phyloP scores from a whole-genome alignment of 2,329 filamentous ascomycete species.

The Diplodia intermedia region DNA sequence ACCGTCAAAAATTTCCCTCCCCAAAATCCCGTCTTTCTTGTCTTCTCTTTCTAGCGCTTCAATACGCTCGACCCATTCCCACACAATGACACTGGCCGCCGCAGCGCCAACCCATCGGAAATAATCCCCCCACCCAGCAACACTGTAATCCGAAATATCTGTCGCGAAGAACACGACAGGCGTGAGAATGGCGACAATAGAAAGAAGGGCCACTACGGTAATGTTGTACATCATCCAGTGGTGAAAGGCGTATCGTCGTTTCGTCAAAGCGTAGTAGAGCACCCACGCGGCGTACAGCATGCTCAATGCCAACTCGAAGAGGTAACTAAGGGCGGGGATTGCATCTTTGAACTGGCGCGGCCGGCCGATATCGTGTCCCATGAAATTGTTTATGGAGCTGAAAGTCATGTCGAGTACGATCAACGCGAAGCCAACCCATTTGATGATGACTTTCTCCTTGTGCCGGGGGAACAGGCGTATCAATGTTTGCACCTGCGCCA shows the following conservation, averaged over 20 bases:
- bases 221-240: slow-evolving; percentile 92
- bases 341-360: slow-evolving; percentile 85
- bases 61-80: slow-evolving; percentile 97
- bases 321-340: slow-evolving; percentile 86
- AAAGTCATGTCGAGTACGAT: slow-evolving; percentile 92
- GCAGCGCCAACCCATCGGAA: slow-evolving; percentile 96
- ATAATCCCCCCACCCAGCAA: slow-evolving; percentile 93
- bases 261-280: slow-evolving; percentile 90
- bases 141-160: slow-evolving; percentile 83
- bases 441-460: slow-evolving; percentile 97
- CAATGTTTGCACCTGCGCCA: slow-evolving; percentile 94
- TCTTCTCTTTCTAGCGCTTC: slow-evolving; percentile 91
- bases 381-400: slow-evolving; percentile 87
- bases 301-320: slow-evolving; percentile 86
- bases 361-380: slow-evolving; percentile 64
- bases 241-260: slow-evolving; percentile 89
- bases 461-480: slow-evolving; percentile 96
- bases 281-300: slow-evolving; percentile 93
- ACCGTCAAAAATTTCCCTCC: slow-evolving; percentile 89
- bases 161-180: slow-evolving; percentile 93
- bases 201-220: slow-evolving; percentile 77
- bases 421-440: slow-evolving; percentile 95
- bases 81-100: slow-evolving; percentile 93
- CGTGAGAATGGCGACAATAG: slow-evolving; percentile 80
- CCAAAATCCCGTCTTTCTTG: slow-evolving; percentile 90